Evolutionary conservation across 805 yeast species (phyloP).

Genomic region (Wickerhamomyces subpelliculosus): DNA sequence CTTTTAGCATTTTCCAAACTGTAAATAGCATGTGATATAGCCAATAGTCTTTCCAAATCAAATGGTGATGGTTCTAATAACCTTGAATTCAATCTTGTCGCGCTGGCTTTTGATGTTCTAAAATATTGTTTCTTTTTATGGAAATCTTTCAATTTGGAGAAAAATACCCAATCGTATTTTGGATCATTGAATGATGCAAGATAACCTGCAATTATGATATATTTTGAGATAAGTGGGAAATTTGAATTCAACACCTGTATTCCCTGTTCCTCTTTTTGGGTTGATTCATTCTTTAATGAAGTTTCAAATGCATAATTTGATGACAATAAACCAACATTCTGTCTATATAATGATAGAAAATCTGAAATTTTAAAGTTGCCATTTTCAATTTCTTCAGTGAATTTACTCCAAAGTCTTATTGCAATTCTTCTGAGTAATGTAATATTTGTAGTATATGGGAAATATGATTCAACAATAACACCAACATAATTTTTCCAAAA

Average conservation of each 20-base stretch:
- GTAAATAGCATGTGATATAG: constrained; percentile 69
- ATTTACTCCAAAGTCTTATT: constrained; percentile 16
- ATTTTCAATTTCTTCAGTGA: constrained; percentile 11
- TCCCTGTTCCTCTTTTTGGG: background rate
- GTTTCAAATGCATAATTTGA: constrained; percentile 26
- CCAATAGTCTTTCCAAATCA: constrained; percentile 71
- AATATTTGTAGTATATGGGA: constrained; percentile 17
- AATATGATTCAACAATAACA: constrained; percentile 18
- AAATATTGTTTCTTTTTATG: constrained; percentile 29
- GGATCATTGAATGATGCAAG: constrained; percentile 74
- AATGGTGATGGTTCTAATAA: constrained; percentile 67
- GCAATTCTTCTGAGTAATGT: constrained; percentile 10
- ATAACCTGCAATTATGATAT: constrained; percentile 73
- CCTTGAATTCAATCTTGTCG: constrained; percentile 46
- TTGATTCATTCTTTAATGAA: constrained; percentile 6
- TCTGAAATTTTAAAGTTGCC: constrained; percentile 11
- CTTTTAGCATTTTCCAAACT: constrained; percentile 31
- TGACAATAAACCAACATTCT: constrained; percentile 22
- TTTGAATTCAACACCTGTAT: constrained; percentile 25
- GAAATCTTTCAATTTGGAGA: constrained; percentile 54
- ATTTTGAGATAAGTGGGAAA: constrained; percentile 57
- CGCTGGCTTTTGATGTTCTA: constrained; percentile 32
- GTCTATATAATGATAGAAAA: constrained; percentile 22
- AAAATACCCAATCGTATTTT: constrained; percentile 59
- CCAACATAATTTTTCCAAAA: constrained; percentile 19